These are phyloP conservation scores for Globisporangium cystogenes DNA, from an alignment of 352 stramenopile species.

Conservation along the genomic window DNA sequence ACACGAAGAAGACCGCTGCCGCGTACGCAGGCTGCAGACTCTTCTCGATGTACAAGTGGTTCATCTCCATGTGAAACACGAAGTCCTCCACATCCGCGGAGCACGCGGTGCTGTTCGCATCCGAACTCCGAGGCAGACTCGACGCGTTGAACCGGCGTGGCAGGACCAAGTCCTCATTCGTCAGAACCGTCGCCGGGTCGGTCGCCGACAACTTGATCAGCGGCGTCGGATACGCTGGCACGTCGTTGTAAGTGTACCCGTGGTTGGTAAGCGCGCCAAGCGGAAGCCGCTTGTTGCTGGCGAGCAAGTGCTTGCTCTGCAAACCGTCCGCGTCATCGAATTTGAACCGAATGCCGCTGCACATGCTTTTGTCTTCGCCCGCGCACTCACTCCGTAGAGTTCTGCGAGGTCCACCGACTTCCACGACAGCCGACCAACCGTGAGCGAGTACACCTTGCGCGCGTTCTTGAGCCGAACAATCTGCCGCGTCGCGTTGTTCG, in stretches of 20 bases:
- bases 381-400: constrained; percentile 10
- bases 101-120: background rate
- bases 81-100: constrained; percentile 1
- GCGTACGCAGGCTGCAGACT: constrained; percentile 34
- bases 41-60: constrained; percentile 38
- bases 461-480: constrained; percentile 11
- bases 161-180: background rate
- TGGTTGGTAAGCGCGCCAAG: background rate
- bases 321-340: background rate
- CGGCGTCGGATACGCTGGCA: too few species aligned
- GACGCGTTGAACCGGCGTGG: background rate
- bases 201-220: too few species aligned
- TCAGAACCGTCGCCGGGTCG: background rate
- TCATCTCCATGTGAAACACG: constrained; percentile 19
- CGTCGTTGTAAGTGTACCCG: background rate
- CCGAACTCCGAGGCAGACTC: background rate
- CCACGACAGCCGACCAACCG: constrained; percentile 16
- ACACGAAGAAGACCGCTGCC: constrained; percentile 42
- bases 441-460: constrained; percentile 20
- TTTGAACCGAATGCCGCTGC: constrained; percentile 1
- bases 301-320: background rate
- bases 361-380: background rate
- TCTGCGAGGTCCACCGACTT: constrained; percentile 6
- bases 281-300: background rate
- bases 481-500: background rate